These are phyloP conservation scores for Parsonsia alboflavescens DNA, from an alignment of 257 asterid species.

Conservation along the genomic window DNA sequence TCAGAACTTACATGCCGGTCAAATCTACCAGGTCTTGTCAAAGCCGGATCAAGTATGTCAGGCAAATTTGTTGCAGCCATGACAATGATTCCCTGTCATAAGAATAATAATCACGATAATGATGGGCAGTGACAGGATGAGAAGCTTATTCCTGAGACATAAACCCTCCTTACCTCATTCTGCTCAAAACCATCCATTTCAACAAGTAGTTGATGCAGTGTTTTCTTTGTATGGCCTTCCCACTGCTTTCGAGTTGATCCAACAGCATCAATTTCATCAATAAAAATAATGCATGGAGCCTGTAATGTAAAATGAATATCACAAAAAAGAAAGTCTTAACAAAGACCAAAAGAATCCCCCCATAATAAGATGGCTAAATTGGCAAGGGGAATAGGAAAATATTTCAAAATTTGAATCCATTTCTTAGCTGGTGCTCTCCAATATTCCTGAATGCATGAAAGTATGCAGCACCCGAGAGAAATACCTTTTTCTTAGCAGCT, in stretches of 20 bases:
- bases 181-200: slow-evolving; percentile 99
- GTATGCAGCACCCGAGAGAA: not conserved
- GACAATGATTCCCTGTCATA: slow-evolving; percentile 74
- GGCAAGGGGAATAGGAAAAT: not conserved
- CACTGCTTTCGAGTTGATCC: slow-evolving; percentile 98
- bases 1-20: slow-evolving; percentile 89
- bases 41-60: slow-evolving; percentile 95
- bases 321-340: slow-evolving; percentile 16
- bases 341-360: not conserved
- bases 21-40: slow-evolving; percentile 98
- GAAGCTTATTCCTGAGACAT: slow-evolving; percentile 6
- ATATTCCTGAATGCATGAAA: not conserved
- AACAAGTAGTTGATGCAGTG: slow-evolving; percentile 88
- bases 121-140: not conserved
- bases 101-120: slow-evolving; percentile 13
- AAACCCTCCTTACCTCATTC: slow-evolving; percentile 57
- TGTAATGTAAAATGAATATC: slow-evolving; percentile 26
- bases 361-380: not conserved
- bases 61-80: slow-evolving; percentile 99
- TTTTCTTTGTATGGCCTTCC: slow-evolving; percentile 99
- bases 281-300: slow-evolving; percentile 98
- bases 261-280: slow-evolving; percentile 96
- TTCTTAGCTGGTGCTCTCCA: no score
- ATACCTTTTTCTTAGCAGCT: slow-evolving; percentile 93
- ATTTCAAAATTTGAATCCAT: not conserved